Conservation (phyloP, 768 basidiomycete genomes). For the Leccinum ochraceum region DNA sequence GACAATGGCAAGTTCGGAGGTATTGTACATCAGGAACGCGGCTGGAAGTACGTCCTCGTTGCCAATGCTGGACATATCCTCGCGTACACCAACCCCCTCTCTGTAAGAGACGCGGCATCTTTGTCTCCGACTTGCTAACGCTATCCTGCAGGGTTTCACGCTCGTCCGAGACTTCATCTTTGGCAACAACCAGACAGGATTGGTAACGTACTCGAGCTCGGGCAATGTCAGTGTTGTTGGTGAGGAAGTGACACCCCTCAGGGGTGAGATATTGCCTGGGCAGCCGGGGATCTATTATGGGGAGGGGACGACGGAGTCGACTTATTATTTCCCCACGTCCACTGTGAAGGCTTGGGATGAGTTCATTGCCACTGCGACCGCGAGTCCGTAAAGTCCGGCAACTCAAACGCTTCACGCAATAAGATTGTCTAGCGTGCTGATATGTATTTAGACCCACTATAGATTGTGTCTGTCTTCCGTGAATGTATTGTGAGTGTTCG, state of each 20-base stretch:
- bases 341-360: conserved; percentile 58
- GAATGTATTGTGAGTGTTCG: too few relatives aligned
- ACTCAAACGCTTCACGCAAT: too few relatives aligned
- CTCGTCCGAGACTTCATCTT: conserved; percentile 68
- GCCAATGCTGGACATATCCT: conserved; percentile 41
- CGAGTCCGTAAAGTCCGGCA: too few relatives aligned
- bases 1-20: conserved; percentile 59
- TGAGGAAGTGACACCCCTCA: conserved; percentile 50
- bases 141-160: conserved; percentile 47
- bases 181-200: conserved; percentile 61
- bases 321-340: conserved; percentile 52
- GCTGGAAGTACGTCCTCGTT: conserved; percentile 48
- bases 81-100: conserved; percentile 33
- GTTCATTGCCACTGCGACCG: conserved; percentile 38
- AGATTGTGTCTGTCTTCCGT: too few relatives aligned
- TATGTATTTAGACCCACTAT: too few relatives aligned
- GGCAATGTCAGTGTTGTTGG: conserved; percentile 38
- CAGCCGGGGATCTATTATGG: conserved; percentile 58
- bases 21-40: conserved; percentile 72
- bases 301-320: conserved; percentile 45
- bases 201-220: conserved; percentile 29
- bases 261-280: conserved; percentile 50
- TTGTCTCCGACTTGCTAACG: background rate
- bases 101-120: conserved; percentile 38
- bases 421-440: too few relatives aligned